A percentile compares a stretch with the other conserved stretches of the same genome.
Evolutionary conservation across 345 rosid species (phyloP).

Genomic region (Excoecaria cochinchinensis): DNA sequence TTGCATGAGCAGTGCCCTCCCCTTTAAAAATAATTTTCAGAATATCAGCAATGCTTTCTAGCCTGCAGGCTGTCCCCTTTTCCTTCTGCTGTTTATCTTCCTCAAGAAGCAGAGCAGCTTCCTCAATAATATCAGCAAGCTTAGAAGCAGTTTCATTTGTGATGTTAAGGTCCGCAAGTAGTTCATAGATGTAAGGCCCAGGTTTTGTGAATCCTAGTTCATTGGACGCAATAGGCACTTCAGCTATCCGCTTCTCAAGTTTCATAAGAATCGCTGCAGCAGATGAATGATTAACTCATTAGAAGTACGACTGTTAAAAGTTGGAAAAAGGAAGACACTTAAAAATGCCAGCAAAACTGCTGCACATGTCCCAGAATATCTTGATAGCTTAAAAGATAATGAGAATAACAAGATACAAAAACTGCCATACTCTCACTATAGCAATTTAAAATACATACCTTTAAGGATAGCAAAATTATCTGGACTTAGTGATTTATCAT

Average conservation of each 20-base stretch:
- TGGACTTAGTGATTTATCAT: conserved; percentile 69
- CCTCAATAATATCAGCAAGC: conserved; percentile 67
- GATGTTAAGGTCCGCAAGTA: conserved; percentile 78
- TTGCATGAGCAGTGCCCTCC: conserved; percentile 52
- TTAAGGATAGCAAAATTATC: conserved; percentile 89
- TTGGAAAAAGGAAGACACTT: background rate
- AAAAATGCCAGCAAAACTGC: background rate
- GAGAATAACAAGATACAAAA: background rate
- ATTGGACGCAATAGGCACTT: conserved; percentile 69
- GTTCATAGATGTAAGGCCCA: conserved; percentile 81
- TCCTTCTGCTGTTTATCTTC: conserved; percentile 67
- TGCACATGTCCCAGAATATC: background rate
- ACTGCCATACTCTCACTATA: background rate
- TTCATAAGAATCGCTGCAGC: conserved; percentile 83
- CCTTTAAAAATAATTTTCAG: conserved; percentile 74
- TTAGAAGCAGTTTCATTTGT: conserved; percentile 71
- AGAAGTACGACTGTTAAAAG: background rate
- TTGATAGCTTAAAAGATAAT: background rate
- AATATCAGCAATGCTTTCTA: conserved; percentile 69
- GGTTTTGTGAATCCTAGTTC: conserved; percentile 90
- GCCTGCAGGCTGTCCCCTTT: conserved; percentile 54
- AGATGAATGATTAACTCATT: conserved; percentile 15
- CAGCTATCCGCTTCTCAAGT: conserved; percentile 81
- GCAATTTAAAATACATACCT: conserved; percentile 44
- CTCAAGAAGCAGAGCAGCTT: conserved; percentile 66